These are phyloP conservation scores for Pythium phragmiticola DNA, from an alignment of 352 stramenopile species.

Conservation along the genomic window DNA sequence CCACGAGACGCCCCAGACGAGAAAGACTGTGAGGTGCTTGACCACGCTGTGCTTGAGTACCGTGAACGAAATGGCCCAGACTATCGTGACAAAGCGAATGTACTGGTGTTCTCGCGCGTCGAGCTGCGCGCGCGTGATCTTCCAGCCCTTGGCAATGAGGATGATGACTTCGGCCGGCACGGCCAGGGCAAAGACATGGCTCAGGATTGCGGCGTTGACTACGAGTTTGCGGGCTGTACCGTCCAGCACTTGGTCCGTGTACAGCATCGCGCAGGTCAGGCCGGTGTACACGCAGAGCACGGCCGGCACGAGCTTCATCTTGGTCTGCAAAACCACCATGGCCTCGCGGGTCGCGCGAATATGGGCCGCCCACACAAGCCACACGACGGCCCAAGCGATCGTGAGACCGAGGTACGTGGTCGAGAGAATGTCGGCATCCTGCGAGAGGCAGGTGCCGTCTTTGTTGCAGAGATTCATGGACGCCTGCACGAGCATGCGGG, in stretches of 20 bases:
- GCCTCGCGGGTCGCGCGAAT: slow-evolving; percentile 43
- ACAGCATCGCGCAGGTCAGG: slow-evolving; percentile 34
- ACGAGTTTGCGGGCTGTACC: slow-evolving; percentile 40
- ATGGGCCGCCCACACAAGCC: slow-evolving; percentile 52
- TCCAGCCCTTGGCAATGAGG: slow-evolving; percentile 68
- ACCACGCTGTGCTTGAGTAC: slow-evolving; percentile 43
- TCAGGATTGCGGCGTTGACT: slow-evolving; percentile 36
- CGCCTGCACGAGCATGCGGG: slow-evolving; percentile 37
- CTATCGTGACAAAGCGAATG: slow-evolving; percentile 53
- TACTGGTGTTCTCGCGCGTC: slow-evolving; percentile 47
- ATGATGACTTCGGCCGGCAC: slow-evolving; percentile 49
- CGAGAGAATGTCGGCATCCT: slow-evolving; percentile 17
- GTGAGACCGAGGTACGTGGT: slow-evolving; percentile 38
- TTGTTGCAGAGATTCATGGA: slow-evolving; percentile 56
- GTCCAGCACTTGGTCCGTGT: slow-evolving; percentile 30
- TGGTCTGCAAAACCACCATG: slow-evolving; percentile 48
- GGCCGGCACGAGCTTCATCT: slow-evolving; percentile 53
- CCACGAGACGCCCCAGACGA: slow-evolving; percentile 59
- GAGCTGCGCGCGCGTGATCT: slow-evolving; percentile 57
- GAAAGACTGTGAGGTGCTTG: slow-evolving; percentile 44
- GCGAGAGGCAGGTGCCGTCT: slow-evolving; percentile 38
- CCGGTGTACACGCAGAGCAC: slow-evolving; percentile 33
- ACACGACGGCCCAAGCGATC: slow-evolving; percentile 33
- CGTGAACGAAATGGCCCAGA: slow-evolving; percentile 45
- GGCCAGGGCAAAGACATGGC: slow-evolving; percentile 43